Evolutionary conservation across 805 yeast species (phyloP), one percentile per base, ranked within the genome.

Genomic region (Hanseniaspora thailandica): DNA sequence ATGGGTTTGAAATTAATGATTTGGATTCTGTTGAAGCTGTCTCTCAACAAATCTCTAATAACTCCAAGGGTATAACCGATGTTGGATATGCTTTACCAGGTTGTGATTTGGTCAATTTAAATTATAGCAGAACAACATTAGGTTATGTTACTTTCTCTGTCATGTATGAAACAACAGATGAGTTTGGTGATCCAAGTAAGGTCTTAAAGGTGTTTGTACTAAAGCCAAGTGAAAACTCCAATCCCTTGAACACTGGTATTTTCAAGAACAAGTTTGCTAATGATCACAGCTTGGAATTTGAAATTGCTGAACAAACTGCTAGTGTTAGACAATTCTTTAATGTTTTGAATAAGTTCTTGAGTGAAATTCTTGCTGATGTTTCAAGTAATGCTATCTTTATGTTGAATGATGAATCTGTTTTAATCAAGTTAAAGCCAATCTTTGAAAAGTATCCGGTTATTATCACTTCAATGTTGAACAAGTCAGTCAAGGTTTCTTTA

Each of bases 1-100:
- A 76, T 55, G 98, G 98, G 0, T 94, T 94, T 66, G 78, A 83
- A 13, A 62, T 76, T 54, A 77, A 77, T 48, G 80, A 81, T 64
- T 66, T 78, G 34, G 69, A 70, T 28, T 63, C 68, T 51, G 68
- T 75, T 5, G 40, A 41, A 2, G 9, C 36, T n/a, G 17, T 20
- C 13, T 30, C 31, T 20, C 30, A 20, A 17, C 33, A 28, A 10
- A 13, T 33, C 2, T 30, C 3, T 66, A 71, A 41, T 86, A 87
- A 60, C 67, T 87, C 57, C 67, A 71, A 47, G 67, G 73, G 35
- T 78, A 82, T 58, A 66, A 71, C 5, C 71, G 81, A 77, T 40
- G 68, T 81, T 10, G 68, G 82, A 4, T 85, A 84, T 60, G 61
- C 87, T 50, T 70, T 83, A 34, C 96, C 88, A 62, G 68, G 83